These are phyloP conservation scores for Sesbania bispinosa DNA, from an alignment of 306 rosid species.

Conservation along the genomic window DNA sequence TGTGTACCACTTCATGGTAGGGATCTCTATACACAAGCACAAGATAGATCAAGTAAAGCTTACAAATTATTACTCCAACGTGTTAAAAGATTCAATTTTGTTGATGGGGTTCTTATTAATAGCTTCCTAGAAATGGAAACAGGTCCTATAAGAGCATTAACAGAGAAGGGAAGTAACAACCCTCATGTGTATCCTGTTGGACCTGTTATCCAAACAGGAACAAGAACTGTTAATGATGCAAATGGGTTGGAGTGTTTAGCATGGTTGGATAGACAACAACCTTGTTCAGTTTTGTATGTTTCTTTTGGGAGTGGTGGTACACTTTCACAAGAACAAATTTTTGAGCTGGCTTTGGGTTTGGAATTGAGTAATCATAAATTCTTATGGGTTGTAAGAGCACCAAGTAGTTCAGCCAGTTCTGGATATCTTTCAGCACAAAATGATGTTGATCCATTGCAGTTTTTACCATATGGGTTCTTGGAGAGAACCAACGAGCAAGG, in stretches of 20 bases:
- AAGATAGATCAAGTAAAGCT: conserved; percentile 1
- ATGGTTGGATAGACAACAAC: no score
- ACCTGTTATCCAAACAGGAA: no score
- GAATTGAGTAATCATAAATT: neutral
- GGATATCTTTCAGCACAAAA: neutral
- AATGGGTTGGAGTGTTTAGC: no score
- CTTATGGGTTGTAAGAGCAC: neutral
- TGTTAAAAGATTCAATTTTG: neutral
- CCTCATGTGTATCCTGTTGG: no score
- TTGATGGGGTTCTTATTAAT: conserved; percentile 20
- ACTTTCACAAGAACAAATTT: neutral
- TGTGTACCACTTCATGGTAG: no score
- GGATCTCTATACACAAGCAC: conserved; percentile 1
- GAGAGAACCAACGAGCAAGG: neutral
- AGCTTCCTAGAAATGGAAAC: conserved; percentile 16
- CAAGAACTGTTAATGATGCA: no score
- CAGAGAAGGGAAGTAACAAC: no score
- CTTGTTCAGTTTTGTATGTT: no score
- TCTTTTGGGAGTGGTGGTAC: no score
- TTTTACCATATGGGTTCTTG: neutral
- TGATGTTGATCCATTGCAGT: neutral
- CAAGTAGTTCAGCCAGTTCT: no score
- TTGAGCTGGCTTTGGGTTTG: neutral
- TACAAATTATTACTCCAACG: neutral
- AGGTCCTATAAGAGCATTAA: no score